These are phyloP conservation scores for Pythium dissotocum DNA, from an alignment of 352 stramenopile species.

Conservation along the genomic window DNA sequence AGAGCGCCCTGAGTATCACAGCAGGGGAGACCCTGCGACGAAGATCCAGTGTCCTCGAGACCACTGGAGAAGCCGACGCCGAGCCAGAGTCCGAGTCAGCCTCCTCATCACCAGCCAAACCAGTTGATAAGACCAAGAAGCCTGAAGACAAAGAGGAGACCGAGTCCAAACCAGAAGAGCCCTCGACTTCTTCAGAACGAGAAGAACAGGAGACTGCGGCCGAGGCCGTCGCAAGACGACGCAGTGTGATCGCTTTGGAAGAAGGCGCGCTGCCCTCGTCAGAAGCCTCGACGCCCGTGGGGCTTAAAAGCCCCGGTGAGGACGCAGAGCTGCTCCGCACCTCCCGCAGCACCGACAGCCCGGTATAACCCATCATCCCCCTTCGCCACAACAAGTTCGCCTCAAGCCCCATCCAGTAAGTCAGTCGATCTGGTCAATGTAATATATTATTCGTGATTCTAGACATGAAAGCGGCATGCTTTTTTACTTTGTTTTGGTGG, in stretches of 20 bases:
- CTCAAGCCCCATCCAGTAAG: not conserved
- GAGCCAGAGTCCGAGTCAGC: conserved; percentile 3
- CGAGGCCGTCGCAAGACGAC: conserved; percentile 20
- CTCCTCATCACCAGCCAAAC: not conserved
- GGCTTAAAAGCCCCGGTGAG: conserved; percentile 25
- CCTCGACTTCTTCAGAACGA: not conserved
- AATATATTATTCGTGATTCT: conserved; percentile 20
- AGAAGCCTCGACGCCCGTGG: conserved; percentile 8
- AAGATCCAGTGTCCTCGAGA: conserved; percentile 5
- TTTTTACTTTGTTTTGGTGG: not conserved
- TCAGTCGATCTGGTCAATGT: conserved; percentile 9
- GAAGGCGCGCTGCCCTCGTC: conserved; percentile 3
- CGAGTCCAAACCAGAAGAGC: not conserved
- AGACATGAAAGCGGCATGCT: not conserved
- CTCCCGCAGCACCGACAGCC: conserved; percentile 2
- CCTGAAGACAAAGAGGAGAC: not conserved
- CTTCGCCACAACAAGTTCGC: not conserved
- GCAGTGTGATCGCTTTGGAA: conserved; percentile 25
- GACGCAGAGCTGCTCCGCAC: conserved; percentile 16
- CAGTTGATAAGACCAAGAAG: not conserved
- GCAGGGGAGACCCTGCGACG: conserved; percentile 5
- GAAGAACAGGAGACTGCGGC: conserved; percentile 2
- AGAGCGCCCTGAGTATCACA: not conserved
- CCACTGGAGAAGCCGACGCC: not conserved
- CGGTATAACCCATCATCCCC: not conserved